Conservation (phyloP, 2,329 filamentous ascomycete genomes). For the Colletotrichum camelliae region DNA sequence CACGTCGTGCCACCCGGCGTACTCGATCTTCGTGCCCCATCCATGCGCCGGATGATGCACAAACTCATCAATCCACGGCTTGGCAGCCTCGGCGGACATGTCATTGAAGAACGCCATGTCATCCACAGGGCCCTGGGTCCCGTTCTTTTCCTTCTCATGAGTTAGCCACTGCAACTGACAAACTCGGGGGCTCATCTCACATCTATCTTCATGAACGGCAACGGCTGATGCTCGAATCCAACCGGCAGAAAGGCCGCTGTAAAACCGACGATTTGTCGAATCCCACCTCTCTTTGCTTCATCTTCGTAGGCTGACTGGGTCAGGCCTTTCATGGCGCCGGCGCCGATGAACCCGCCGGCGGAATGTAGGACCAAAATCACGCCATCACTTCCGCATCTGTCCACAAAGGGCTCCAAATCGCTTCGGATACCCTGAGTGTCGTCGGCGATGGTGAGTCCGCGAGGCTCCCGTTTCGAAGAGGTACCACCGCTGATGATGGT, state of each 20-base stretch:
- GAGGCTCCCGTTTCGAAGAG: not conserved
- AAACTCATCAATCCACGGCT: not conserved
- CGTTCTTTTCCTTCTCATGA: not conserved
- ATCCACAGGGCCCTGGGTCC: not conserved
- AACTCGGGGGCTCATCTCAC: not conserved
- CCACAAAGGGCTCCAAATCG: not conserved
- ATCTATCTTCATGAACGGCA: not conserved
- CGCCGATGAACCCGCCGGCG: not conserved
- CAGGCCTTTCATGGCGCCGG: not conserved
- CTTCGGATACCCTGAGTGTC: not conserved
- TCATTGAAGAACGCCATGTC: not conserved
- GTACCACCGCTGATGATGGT: not conserved
- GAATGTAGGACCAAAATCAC: not conserved
- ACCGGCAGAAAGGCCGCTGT: not conserved
- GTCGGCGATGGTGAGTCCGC: not conserved
- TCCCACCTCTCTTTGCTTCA: not conserved
- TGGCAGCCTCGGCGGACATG: not conserved
- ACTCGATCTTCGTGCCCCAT: not conserved
- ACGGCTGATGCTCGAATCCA: not conserved
- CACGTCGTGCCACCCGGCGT: not conserved
- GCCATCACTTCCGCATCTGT: not conserved
- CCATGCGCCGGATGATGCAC: not conserved
- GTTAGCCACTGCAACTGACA: not conserved
- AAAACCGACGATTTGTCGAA: not conserved
- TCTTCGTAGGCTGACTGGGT: not conserved